Conservation (phyloP, 495 filamentous ascomycete species). For the Ascobolus immersus region DNA sequence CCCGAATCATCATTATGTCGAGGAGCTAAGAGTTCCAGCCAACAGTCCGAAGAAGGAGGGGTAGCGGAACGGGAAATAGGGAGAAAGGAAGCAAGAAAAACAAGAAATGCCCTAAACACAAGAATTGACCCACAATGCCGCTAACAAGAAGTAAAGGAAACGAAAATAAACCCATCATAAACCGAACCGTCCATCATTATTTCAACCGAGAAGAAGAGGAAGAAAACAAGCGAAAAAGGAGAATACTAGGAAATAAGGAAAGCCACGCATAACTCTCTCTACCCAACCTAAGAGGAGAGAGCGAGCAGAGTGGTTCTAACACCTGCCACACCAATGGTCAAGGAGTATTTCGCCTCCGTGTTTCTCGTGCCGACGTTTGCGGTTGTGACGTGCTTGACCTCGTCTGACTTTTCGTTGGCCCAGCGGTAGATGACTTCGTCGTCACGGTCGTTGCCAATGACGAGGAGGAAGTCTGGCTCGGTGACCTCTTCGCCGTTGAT, state of each 20-base stretch:
- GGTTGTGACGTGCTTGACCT: conserved; percentile 44
- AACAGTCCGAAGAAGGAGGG: too few relatives aligned
- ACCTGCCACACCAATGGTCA: conserved; percentile 81
- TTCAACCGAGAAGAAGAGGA: too few relatives aligned
- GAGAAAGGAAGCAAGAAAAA: too few relatives aligned
- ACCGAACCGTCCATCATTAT: not conserved
- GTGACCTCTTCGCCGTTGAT: conserved; percentile 17
- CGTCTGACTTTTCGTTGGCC: conserved; percentile 46
- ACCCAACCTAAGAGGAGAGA: conserved; percentile 3
- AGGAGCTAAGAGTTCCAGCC: too few relatives aligned
- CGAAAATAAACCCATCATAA: too few relatives aligned
- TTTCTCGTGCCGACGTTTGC: conserved; percentile 63
- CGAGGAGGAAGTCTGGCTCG: conserved; percentile 60
- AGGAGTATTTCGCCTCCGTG: conserved; percentile 60
- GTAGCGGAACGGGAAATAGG: too few relatives aligned
- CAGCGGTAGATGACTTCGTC: conserved; percentile 83
- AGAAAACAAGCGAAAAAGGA: not conserved
- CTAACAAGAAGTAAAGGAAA: too few relatives aligned
- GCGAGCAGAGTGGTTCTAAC: conserved; percentile 7
- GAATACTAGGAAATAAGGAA: not conserved
- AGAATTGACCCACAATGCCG: too few relatives aligned
- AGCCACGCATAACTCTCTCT: conserved; percentile 6
- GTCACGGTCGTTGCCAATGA: conserved; percentile 67
- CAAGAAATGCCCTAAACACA: too few relatives aligned
- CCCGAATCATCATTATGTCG: too few relatives aligned